Evolutionary conservation across 2,329 filamentous ascomycete species (phyloP).

Genomic region (Polychaeton citri): DNA sequence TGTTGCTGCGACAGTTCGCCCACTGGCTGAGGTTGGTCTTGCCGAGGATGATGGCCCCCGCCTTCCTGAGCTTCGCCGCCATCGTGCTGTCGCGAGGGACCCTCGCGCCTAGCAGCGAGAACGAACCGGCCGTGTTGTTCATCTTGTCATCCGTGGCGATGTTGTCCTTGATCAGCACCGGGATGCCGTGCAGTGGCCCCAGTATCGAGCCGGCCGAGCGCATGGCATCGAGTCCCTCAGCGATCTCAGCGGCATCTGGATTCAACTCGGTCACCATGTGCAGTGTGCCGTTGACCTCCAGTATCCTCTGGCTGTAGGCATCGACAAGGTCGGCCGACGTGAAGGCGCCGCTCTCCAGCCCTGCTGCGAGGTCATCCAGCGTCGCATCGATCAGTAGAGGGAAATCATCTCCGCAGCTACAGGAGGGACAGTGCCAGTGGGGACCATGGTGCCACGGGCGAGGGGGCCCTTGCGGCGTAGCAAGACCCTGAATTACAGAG

Average conservation of each 20-base stretch:
- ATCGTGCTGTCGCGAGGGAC: slow-evolving; percentile 45
- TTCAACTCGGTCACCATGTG: slow-evolving; percentile 43
- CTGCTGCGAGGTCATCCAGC: slow-evolving; percentile 36
- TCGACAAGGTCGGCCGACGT: slow-evolving; percentile 46
- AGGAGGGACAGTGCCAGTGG: no score
- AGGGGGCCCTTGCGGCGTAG: no score
- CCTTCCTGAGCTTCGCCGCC: slow-evolving; percentile 44
- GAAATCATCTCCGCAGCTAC: slow-evolving; percentile 10
- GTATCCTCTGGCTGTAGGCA: slow-evolving; percentile 39
- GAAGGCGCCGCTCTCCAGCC: slow-evolving; percentile 37
- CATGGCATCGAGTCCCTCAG: slow-evolving; percentile 34
- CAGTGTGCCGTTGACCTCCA: slow-evolving; percentile 39
- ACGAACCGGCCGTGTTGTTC: slow-evolving; percentile 54
- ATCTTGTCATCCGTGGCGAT: slow-evolving; percentile 50
- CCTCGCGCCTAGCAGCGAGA: slow-evolving; percentile 45
- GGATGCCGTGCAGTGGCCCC: slow-evolving; percentile 50
- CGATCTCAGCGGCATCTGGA: slow-evolving; percentile 40
- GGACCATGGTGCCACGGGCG: no score
- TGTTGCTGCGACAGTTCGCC: slow-evolving; percentile 47
- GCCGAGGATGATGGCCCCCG: slow-evolving; percentile 51
- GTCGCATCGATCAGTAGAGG: slow-evolving; percentile 38
- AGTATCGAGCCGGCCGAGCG: slow-evolving; percentile 32
- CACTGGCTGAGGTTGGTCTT: slow-evolving; percentile 54
- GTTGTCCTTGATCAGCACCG: slow-evolving; percentile 54
- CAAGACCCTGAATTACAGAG: no score